phyloP scores from a whole-genome alignment of 2,329 filamentous ascomycete species.

The Stagonosporopsis cucurbitacearum region DNA sequence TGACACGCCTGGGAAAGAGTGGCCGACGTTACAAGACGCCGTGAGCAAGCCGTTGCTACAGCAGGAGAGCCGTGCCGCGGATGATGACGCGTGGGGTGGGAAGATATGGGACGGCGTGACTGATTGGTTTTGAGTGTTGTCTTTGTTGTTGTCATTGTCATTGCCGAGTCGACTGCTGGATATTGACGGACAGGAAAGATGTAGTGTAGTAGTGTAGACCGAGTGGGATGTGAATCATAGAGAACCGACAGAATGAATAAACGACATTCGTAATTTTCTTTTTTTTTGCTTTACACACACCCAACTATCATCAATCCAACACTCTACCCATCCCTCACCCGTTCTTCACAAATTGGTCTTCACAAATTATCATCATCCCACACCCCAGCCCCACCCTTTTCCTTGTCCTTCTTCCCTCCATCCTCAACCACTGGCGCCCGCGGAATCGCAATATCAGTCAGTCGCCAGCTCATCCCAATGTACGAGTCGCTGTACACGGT shows the following conservation, averaged over 20 bases:
- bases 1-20: constrained; percentile 20
- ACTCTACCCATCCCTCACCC: not conserved
- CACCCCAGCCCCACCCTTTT: constrained; percentile 22
- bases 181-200: not conserved
- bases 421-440: constrained; percentile 43
- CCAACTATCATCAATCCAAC: not conserved
- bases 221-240: not conserved
- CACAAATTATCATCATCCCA: constrained; percentile 14
- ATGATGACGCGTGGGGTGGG: constrained; percentile 4
- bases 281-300: no score
- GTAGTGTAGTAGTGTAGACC: no score
- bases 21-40: constrained; percentile 28
- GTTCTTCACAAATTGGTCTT: not conserved
- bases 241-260: not conserved
- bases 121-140: constrained; percentile 16
- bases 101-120: constrained; percentile 21
- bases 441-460: constrained; percentile 60
- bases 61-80: not conserved
- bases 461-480: constrained; percentile 71
- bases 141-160: not conserved
- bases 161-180: not conserved
- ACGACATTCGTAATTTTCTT: not conserved
- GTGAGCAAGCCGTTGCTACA: not conserved
- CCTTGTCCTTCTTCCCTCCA: constrained; percentile 38
- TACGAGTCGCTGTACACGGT: constrained; percentile 87